phyloP scores from a whole-genome alignment of 768 basidiomycete genomes.

The Pholiota microspora region DNA sequence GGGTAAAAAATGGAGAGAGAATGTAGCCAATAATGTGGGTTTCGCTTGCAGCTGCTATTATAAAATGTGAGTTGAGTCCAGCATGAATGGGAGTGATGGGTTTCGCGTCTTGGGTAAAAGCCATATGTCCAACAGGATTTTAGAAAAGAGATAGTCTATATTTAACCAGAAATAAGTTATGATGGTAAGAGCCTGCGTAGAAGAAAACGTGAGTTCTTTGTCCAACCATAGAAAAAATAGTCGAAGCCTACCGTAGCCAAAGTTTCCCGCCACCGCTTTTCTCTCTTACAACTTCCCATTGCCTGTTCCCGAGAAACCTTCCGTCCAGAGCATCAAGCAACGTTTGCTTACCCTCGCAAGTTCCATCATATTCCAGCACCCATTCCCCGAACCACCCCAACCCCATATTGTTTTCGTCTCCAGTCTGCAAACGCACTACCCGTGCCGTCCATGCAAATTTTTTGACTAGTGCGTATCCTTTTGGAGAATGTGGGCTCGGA shows the following conservation, averaged over 20 bases:
- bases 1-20: neutral
- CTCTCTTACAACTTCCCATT: conserved; percentile 61
- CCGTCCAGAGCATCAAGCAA: conserved; percentile 56
- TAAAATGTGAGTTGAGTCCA: neutral
- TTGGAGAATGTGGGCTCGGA: conserved; percentile 58
- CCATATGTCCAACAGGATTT: neutral
- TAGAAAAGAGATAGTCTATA: neutral
- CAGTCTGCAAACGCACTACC: conserved; percentile 32
- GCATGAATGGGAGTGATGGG: neutral
- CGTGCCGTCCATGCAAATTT: conserved; percentile 67
- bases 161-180: neutral
- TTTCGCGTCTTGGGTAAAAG: neutral
- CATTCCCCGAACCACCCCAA: conserved; percentile 78
- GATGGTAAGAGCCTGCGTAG: conserved; percentile 15
- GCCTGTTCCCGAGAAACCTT: conserved; percentile 23
- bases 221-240: no score
- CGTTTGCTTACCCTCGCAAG: conserved; percentile 56
- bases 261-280: conserved; percentile 56
- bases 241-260: conserved; percentile 56
- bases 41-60: no score
- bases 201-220: neutral
- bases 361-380: conserved; percentile 79
- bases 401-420: conserved; percentile 41
- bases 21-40: neutral
- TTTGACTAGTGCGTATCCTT: conserved; percentile 57